Conservation (phyloP, 352 stramenopile species). For the Pythium aquatile region DNA sequence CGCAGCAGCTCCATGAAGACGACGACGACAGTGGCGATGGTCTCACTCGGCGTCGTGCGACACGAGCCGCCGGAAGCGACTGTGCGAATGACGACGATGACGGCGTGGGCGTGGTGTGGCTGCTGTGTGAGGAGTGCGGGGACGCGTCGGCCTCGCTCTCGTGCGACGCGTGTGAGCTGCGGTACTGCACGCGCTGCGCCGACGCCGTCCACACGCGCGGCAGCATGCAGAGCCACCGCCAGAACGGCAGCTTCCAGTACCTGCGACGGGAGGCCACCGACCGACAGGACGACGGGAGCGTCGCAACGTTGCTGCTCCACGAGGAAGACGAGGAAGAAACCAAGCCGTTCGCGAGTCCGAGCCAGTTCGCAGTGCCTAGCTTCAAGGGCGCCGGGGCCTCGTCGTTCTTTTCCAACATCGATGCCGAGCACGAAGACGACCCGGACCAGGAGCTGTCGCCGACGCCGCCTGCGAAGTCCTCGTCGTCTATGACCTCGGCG, state of each 20-base stretch:
- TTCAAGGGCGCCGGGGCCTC: not conserved
- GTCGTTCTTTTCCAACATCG: conserved; percentile 2
- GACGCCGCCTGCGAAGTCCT: conserved; percentile 19
- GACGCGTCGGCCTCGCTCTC: conserved; percentile 26
- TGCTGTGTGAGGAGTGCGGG: conserved; percentile 50
- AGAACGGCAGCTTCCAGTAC: conserved; percentile 7
- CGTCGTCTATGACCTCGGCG: not conserved
- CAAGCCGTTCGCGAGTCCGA: not conserved
- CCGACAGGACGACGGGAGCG: conserved; percentile 6
- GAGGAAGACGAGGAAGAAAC: not conserved
- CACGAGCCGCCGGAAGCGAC: not conserved
- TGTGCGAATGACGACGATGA: conserved; percentile 5
- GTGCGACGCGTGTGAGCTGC: conserved; percentile 50
- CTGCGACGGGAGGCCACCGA: not conserved
- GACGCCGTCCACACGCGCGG: conserved; percentile 38
- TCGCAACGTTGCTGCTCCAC: conserved; percentile 3
- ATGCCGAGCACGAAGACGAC: conserved; percentile 8
- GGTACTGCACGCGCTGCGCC: conserved; percentile 44
- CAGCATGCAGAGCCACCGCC: conserved; percentile 39
- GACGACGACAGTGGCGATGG: not conserved
- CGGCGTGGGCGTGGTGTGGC: not conserved
- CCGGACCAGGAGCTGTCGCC: conserved; percentile 33
- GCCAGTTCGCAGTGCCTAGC: not conserved
- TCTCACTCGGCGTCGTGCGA: not conserved
- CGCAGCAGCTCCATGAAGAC: not conserved